Conservation (phyloP, 352 stramenopile genomes). For the Blastocystis sp. region DNA sequence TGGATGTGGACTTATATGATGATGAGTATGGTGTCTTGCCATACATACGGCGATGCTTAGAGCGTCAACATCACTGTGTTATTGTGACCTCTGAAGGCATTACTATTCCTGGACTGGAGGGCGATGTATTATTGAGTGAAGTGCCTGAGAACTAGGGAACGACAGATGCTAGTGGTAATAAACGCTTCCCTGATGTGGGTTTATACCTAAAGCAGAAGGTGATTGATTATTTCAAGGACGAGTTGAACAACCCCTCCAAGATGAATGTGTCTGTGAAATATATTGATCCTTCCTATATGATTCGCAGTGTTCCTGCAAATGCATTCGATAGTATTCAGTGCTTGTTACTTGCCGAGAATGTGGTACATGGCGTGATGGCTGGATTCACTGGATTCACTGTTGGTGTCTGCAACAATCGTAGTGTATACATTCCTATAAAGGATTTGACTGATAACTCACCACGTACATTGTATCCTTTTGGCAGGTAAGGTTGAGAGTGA, state of each 20-base stretch:
- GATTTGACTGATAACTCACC: constrained; percentile 81
- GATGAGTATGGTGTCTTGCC: constrained; percentile 71
- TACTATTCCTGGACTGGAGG: constrained; percentile 47
- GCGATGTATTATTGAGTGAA: background rate
- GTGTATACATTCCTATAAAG: constrained; percentile 85
- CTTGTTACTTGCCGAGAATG: constrained; percentile 94
- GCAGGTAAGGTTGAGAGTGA: background rate
- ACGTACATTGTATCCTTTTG: constrained; percentile 79
- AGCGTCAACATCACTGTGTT: constrained; percentile 90
- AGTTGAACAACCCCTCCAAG: constrained; percentile 77
- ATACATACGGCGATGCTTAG: constrained; percentile 71
- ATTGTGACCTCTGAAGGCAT: constrained; percentile 94
- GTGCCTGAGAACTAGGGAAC: background rate
- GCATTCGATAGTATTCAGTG: constrained; percentile 89
- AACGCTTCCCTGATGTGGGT: constrained; percentile 78
- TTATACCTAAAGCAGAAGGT: constrained; percentile 92
- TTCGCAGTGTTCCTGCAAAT: constrained; percentile 87
- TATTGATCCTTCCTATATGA: constrained; percentile 96
- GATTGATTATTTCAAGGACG: constrained; percentile 83
- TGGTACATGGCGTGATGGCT: constrained; percentile 94
- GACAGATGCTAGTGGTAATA: constrained; percentile 78
- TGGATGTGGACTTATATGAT: constrained; percentile 74
- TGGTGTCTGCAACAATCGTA: constrained; percentile 92
- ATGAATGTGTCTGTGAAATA: constrained; percentile 86
- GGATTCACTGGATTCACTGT: constrained; percentile 94